These are phyloP conservation scores for Peronospora destructor DNA, from an alignment of 352 stramenopile genomes.

Conservation along the genomic window DNA sequence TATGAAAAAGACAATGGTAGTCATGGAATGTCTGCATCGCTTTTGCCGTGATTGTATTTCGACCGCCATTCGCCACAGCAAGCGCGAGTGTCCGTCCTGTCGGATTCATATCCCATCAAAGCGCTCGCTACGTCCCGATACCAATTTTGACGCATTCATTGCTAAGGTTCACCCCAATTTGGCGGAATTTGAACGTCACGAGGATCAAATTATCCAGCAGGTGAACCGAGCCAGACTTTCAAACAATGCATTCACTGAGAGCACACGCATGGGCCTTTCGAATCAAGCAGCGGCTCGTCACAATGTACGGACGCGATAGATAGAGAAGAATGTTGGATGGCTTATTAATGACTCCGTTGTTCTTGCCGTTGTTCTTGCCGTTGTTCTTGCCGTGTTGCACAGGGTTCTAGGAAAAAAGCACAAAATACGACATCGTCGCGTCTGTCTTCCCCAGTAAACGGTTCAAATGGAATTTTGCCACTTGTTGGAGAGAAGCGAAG, in stretches of 20 bases:
- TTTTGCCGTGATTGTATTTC: slow-evolving; percentile 89
- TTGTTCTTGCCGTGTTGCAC: not conserved
- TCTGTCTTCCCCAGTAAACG: slow-evolving; percentile 25
- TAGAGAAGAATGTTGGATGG: no score
- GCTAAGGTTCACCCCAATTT: slow-evolving; percentile 81
- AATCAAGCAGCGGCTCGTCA: slow-evolving; percentile 60
- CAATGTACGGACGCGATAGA: slow-evolving; percentile 25
- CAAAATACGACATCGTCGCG: slow-evolving; percentile 15
- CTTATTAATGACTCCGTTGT: not conserved
- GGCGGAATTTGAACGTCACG: slow-evolving; percentile 65
- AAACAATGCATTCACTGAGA: slow-evolving; percentile 20
- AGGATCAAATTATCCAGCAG: slow-evolving; percentile 76
- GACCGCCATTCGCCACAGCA: slow-evolving; percentile 74
- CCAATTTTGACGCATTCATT: slow-evolving; percentile 85
- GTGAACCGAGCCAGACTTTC: slow-evolving; percentile 75
- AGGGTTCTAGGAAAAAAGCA: slow-evolving; percentile 23
- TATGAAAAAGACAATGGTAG: slow-evolving; percentile 76
- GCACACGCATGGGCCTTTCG: slow-evolving; percentile 41
- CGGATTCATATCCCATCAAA: slow-evolving; percentile 86
- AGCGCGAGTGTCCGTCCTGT: slow-evolving; percentile 85
- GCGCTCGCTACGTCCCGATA: slow-evolving; percentile 72
- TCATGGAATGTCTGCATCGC: slow-evolving; percentile 89
- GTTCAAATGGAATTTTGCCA: slow-evolving; percentile 9
- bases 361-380: no score
- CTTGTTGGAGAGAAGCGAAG: slow-evolving; percentile 31